Evolutionary conservation across 768 basidiomycete species (phyloP).

Genomic region (Exidia glandulosa): DNA sequence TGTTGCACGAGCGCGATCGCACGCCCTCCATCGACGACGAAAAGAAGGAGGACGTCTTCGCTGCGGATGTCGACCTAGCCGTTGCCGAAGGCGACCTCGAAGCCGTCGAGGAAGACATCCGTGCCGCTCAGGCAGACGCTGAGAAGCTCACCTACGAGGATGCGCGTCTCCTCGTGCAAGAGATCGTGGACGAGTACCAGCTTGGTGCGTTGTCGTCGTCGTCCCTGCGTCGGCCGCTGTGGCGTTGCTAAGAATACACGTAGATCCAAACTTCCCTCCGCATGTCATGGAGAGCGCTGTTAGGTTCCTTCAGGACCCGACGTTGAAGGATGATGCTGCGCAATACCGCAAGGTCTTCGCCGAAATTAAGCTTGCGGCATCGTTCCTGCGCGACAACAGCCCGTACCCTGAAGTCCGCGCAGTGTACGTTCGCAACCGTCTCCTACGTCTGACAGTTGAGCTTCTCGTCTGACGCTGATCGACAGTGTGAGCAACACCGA

Average conservation of each 20-base stretch:
- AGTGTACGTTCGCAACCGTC: background rate
- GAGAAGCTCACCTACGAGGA: background rate
- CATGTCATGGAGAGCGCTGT: background rate
- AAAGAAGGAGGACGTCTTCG: background rate
- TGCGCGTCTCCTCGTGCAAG: background rate
- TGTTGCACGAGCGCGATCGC: background rate
- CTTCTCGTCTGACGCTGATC: background rate
- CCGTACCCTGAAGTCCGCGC: constrained; percentile 13
- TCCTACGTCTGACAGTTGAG: background rate
- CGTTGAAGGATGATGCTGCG: constrained; percentile 4
- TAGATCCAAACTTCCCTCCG: constrained; percentile 5
- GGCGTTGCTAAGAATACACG: background rate
- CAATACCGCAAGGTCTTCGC: constrained; percentile 12
- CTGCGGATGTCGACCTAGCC: background rate
- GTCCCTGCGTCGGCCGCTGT: background rate
- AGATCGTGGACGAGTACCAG: background rate
- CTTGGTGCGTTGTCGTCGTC: background rate
- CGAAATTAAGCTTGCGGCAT: constrained; percentile 18
- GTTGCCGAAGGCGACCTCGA: background rate
- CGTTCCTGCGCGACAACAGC: constrained; percentile 13
- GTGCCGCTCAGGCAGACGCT: background rate
- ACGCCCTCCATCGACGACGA: background rate
- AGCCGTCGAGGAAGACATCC: background rate
- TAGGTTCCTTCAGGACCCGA: constrained; percentile 1
- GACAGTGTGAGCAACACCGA: constrained; percentile 36